A percentile compares a stretch with the other conserved stretches of the same genome.
phyloP scores from a whole-genome alignment of 148 eudicot species.

The Rhododendron molle region DNA sequence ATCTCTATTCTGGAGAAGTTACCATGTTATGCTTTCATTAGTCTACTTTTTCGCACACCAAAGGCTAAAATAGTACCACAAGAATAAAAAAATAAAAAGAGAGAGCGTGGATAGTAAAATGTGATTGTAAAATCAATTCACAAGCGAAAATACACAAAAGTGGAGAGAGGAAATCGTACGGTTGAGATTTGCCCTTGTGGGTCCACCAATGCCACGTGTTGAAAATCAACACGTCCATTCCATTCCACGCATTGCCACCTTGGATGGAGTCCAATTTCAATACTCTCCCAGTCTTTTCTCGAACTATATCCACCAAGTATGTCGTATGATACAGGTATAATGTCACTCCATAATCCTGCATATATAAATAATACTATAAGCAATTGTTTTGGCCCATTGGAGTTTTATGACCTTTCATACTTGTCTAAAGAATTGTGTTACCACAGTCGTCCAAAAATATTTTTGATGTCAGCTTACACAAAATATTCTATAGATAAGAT shows the following conservation, averaged over 20 bases:
- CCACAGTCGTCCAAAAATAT: no score
- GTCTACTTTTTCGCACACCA: no score
- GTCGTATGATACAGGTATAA: conserved; percentile 56
- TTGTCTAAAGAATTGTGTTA: neutral
- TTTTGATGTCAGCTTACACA: no score
- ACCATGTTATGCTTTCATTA: no score
- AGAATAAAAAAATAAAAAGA: no score
- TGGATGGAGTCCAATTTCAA: conserved; percentile 70
- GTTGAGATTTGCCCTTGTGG: conserved; percentile 61
- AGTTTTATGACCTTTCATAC: neutral
- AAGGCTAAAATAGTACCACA: no score
- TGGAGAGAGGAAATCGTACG: conserved; percentile 31
- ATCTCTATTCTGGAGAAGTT: no score
- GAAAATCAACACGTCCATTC: conserved; percentile 77
- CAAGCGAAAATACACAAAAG: neutral
- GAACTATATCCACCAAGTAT: conserved; percentile 71
- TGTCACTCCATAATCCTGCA: conserved; percentile 76
- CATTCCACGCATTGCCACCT: conserved; percentile 67
- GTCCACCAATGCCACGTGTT: conserved; percentile 99
- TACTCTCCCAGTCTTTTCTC: conserved; percentile 54
- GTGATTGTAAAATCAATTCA: neutral
- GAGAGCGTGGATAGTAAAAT: neutral
- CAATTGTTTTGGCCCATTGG: neutral
- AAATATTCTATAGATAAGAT: no score
- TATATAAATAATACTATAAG: neutral